A percentile compares a stretch with the other conserved stretches of the same genome.
phyloP scores from a whole-genome alignment of 768 basidiomycete species.

The Phylloporus scabripes region DNA sequence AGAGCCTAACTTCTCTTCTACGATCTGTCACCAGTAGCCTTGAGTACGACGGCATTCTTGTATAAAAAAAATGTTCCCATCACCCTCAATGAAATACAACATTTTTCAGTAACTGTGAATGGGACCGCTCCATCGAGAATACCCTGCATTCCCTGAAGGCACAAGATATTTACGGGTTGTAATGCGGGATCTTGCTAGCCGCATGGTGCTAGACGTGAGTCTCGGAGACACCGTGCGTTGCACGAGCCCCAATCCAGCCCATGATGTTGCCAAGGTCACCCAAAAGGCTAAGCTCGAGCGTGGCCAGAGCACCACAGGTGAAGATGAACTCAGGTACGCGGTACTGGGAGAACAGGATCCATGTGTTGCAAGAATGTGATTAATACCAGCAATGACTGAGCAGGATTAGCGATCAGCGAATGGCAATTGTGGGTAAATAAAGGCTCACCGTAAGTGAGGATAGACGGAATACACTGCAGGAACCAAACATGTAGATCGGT shows the following conservation, averaged over 20 bases:
- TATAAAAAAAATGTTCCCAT: conserved; percentile 87
- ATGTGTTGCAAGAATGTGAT: conserved; percentile 99
- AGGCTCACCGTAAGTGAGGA: conserved; percentile 81
- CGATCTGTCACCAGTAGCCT: conserved; percentile 47
- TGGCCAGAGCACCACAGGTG: conserved; percentile 87
- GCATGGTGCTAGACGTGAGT: conserved; percentile 93
- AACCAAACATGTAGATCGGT: conserved; percentile 57
- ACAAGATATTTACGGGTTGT: conserved; percentile 53
- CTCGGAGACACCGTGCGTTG: conserved; percentile 91
- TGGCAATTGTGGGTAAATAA: not conserved
- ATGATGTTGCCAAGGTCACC: conserved; percentile 74
- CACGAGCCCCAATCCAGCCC: conserved; percentile 79
- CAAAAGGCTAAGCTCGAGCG: conserved; percentile 78
- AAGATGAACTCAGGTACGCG: conserved; percentile 86
- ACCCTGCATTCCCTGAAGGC: conserved; percentile 77
- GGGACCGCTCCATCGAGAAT: not conserved
- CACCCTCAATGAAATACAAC: conserved; percentile 82
- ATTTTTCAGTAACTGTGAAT: not conserved
- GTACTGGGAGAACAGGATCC: conserved; percentile 95
- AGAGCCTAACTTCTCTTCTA: conserved; percentile 16
- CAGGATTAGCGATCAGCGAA: not conserved
- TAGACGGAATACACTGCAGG: conserved; percentile 65
- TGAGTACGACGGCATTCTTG: conserved; percentile 82
- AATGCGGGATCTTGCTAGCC: conserved; percentile 94
- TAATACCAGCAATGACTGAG: conserved; percentile 88